Evolutionary conservation across 2,329 filamentous ascomycete species (phyloP), one percentile per base, ranked within the genome.

Genomic region (Venturia aucupariae): DNA sequence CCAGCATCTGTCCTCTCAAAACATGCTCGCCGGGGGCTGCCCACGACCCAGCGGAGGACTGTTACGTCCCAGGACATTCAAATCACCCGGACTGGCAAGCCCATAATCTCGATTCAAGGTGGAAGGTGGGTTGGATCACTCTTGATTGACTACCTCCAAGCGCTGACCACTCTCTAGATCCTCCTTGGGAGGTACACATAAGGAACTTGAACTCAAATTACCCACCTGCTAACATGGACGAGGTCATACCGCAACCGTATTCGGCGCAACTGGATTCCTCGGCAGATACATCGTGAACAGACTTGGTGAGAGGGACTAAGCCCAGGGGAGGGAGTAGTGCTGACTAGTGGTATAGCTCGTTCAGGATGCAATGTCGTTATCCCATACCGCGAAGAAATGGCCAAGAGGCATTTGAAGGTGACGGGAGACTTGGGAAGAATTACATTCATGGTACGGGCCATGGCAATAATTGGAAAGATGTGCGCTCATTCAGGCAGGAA

Each of bases 241-340:
- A 91, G 93, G 93, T 70, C 92, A 97, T 79, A 97, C 92, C 68
- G 93, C 90, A 67, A 99, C 94, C 66, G 93, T 99, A 72, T 99
- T 99, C 79, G 94, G 94, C 78, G 94, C 94, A 73, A 97, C 92
- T 67, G 94, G 94, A 68, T 93, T 96, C 76, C 81, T 99, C 64
- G 94, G 94, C 74, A 87, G 94, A 75, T 99, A 99, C 77, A 96
- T 99, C 74, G 94, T 99, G 74, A 96, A 97, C 80, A 86, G 91
- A 76, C 84, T 99, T 74, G 92, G 92, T 87, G 81, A 67, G 79
- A n/a, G 30, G 15, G 17, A 35, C 8, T 15, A 7, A 13, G 10
- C 24, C 1, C n/a, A 38, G 48, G 39, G 32, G n/a, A 61, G 41
- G 57, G 60, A 48, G 63, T 70, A 17, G 54, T 63, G 19, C 35